A percentile compares a stretch with the other conserved stretches of the same genome.
Evolutionary conservation across 2,329 filamentous ascomycete genomes (phyloP).

Genomic region (Setomelanomma holmii): DNA sequence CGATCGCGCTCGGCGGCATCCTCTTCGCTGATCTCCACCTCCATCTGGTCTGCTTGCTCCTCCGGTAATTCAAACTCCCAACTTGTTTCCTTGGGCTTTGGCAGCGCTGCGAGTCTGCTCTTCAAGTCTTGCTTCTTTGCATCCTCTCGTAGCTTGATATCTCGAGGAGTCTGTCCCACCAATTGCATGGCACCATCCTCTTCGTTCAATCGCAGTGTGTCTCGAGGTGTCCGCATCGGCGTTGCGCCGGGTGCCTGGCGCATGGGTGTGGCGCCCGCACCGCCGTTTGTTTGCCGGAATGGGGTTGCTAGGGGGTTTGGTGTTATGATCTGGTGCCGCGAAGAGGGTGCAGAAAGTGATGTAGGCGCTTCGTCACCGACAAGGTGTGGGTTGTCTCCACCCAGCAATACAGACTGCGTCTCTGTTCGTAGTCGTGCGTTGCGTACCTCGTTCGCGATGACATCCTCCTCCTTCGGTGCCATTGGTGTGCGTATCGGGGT

Average conservation of each 20-base stretch:
- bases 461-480: conserved; percentile 90
- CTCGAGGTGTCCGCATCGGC: conserved; percentile 85
- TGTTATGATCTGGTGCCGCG: conserved; percentile 82
- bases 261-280: conserved; percentile 71
- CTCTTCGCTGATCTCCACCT: conserved; percentile 65
- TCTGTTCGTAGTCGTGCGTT: conserved; percentile 93
- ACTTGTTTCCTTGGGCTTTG: conserved; percentile 90
- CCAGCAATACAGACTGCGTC: conserved; percentile 90
- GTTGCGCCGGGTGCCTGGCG: conserved; percentile 73
- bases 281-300: conserved; percentile 67
- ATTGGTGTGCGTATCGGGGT: conserved; percentile 92
- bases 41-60: conserved; percentile 69
- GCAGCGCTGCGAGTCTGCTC: conserved; percentile 78
- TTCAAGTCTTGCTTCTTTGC: conserved; percentile 73
- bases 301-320: conserved; percentile 96
- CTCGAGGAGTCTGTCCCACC: conserved; percentile 76
- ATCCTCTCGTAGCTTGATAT: conserved; percentile 74
- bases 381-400: conserved; percentile 91
- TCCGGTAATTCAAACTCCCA: conserved; percentile 94
- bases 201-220: conserved; percentile 83
- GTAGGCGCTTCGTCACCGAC: conserved; percentile 83
- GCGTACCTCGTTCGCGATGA: conserved; percentile 93
- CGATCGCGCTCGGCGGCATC: conserved; percentile 78
- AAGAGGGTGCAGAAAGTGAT: conserved; percentile 84
- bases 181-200: conserved; percentile 69